phyloP scores from a whole-genome alignment of 2,329 filamentous ascomycete genomes.

The Dactylellina leptospora region DNA sequence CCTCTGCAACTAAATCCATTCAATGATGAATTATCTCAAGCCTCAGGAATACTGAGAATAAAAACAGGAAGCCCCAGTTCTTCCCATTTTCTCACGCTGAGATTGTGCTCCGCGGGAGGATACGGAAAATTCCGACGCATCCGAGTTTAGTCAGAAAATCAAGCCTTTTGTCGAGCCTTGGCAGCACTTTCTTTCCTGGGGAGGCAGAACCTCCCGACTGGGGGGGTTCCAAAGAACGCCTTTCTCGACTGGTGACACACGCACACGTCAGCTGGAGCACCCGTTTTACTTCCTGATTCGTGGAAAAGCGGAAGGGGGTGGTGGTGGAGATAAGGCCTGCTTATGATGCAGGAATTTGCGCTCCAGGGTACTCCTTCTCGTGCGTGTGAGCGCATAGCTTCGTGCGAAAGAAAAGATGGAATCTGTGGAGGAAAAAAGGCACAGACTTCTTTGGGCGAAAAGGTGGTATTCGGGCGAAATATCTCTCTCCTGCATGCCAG shows the following conservation, averaged over 20 bases:
- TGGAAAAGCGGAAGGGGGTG: not conserved
- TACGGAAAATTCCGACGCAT: conserved; percentile 26
- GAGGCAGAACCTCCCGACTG: not conserved
- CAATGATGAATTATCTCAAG: too few relatives aligned
- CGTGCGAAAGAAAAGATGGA: not conserved
- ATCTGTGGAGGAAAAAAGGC: too few relatives aligned
- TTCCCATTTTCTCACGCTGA: too few relatives aligned
- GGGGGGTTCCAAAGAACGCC: not conserved
- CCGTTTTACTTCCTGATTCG: conserved; percentile 20
- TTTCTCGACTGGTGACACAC: conserved; percentile 24
- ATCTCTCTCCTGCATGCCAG: not conserved
- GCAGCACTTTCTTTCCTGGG: not conserved
- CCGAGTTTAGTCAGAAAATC: conserved; percentile 24
- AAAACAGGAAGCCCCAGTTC: too few relatives aligned
- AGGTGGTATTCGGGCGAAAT: not conserved
- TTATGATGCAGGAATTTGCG: conserved; percentile 19
- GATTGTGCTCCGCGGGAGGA: too few relatives aligned
- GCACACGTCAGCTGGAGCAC: conserved; percentile 52
- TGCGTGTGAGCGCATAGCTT: not conserved
- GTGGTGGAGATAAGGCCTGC: too few relatives aligned
- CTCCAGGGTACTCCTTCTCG: not conserved
- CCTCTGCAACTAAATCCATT: too few relatives aligned
- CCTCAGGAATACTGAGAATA: too few relatives aligned
- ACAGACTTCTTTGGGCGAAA: too few relatives aligned
- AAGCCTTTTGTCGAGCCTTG: conserved; percentile 53